These are phyloP conservation scores for Viola pubescens DNA, from an alignment of 441 rosid species.

Conservation along the genomic window DNA sequence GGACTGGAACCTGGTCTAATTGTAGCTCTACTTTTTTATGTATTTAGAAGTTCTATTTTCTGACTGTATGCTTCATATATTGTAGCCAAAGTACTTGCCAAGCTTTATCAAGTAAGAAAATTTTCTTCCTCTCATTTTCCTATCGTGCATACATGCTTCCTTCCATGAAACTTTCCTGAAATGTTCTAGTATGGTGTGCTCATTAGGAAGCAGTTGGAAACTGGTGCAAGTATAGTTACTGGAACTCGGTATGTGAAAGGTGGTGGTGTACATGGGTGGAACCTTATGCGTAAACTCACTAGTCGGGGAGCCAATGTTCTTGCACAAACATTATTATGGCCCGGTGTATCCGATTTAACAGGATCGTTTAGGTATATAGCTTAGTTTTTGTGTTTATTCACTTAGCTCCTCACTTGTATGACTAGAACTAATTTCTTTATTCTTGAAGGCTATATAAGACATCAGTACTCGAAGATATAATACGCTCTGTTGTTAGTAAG, in stretches of 20 bases:
- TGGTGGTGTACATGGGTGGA: conserved; percentile 99
- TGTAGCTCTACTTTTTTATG: neutral
- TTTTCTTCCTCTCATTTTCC: conserved; percentile 4
- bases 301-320: conserved; percentile 99
- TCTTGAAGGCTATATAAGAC: conserved; percentile 69
- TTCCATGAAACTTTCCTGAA: conserved; percentile 14
- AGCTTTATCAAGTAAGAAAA: conserved; percentile 76
- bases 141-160: neutral
- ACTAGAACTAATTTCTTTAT: conserved; percentile 13
- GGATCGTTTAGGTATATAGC: conserved; percentile 79
- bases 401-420: conserved; percentile 4
- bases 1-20: neutral
- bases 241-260: conserved; percentile 87
- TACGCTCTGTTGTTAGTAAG: conserved; percentile 77
- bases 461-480: conserved; percentile 76
- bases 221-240: conserved; percentile 86
- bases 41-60: neutral
- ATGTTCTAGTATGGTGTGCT: conserved; percentile 8
- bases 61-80: conserved; percentile 20
- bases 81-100: conserved; percentile 94
- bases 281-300: conserved; percentile 91
- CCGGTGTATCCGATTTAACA: conserved; percentile 94
- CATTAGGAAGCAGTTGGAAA: conserved; percentile 78
- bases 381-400: neutral
- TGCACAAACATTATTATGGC: conserved; percentile 95